Percentiles rank a stretch among this genome's conserved stretches.
These are phyloP conservation scores for Fallopia convolvulus DNA, from an alignment of 148 eudicot species.

Conservation along the genomic window DNA sequence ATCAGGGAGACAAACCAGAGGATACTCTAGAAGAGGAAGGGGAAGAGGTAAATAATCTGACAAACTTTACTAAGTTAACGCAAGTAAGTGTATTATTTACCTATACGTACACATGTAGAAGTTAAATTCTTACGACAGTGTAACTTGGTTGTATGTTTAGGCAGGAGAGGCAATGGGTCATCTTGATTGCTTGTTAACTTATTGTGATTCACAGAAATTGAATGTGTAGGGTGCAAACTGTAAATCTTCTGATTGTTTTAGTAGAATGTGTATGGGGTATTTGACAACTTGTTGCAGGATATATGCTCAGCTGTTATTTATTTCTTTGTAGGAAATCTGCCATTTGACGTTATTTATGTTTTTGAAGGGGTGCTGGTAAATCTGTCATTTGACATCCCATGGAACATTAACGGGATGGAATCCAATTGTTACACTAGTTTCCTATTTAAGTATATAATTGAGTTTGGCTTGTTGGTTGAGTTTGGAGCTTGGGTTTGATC, in stretches of 20 bases:
- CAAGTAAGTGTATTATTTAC: neutral
- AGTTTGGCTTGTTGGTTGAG: neutral
- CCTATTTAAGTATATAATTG: neutral
- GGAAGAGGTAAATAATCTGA: conserved; percentile 1
- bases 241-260: neutral
- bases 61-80: neutral
- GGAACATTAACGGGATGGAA: neutral
- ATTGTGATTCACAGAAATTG: neutral
- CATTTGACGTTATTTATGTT: neutral
- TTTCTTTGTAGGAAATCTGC: neutral
- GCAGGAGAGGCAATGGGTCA: neutral
- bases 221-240: neutral
- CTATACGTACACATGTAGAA: neutral
- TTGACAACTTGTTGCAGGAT: neutral
- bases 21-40: conserved; percentile 5
- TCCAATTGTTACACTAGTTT: neutral
- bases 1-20: neutral
- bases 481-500: neutral
- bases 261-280: neutral
- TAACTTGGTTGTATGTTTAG: neutral
- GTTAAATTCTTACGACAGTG: neutral
- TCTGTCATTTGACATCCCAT: neutral
- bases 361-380: neutral
- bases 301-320: neutral
- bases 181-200: neutral